phyloP scores from a whole-genome alignment of 805 yeast species.

The Lipomyces sp. region DNA sequence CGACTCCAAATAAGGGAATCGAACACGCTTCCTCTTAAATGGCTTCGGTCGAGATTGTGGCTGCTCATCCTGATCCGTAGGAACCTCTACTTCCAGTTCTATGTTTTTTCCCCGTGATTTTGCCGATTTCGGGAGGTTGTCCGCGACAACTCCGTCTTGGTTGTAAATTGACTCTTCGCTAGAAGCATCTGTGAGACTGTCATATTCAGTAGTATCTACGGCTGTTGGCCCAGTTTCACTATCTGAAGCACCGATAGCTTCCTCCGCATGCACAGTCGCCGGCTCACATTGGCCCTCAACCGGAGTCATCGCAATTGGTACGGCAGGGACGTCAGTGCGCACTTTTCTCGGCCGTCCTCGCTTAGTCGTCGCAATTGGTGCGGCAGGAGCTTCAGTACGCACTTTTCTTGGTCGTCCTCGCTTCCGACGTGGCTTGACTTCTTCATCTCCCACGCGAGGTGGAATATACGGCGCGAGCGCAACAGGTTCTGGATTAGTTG shows the following conservation, averaged over 20 bases:
- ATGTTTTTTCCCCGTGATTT: neutral
- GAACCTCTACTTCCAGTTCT: slow-evolving; percentile 1
- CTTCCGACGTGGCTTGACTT: slow-evolving; percentile 2
- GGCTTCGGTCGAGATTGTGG: slow-evolving; percentile 1
- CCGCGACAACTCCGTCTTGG: neutral
- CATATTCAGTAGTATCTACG: neutral
- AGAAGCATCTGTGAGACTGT: neutral
- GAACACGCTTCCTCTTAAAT: neutral
- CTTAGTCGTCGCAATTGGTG: neutral
- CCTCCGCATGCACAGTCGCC: neutral
- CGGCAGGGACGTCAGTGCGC: neutral
- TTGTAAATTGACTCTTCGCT: neutral
- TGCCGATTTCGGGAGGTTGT: neutral
- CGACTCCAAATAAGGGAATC: slow-evolving; percentile 7
- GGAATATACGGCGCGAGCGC: neutral
- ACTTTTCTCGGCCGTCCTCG: neutral
- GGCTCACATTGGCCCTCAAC: neutral
- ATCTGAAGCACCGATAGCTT: neutral
- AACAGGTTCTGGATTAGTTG: neutral
- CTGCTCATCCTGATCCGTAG: neutral
- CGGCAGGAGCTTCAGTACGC: neutral
- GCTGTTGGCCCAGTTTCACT: neutral
- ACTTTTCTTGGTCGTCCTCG: neutral
- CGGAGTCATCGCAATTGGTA: neutral
- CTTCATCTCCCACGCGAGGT: neutral